phyloP scores from a whole-genome alignment of 176 grass and related monocot genomes.

The Phyllostachys edulis region DNA sequence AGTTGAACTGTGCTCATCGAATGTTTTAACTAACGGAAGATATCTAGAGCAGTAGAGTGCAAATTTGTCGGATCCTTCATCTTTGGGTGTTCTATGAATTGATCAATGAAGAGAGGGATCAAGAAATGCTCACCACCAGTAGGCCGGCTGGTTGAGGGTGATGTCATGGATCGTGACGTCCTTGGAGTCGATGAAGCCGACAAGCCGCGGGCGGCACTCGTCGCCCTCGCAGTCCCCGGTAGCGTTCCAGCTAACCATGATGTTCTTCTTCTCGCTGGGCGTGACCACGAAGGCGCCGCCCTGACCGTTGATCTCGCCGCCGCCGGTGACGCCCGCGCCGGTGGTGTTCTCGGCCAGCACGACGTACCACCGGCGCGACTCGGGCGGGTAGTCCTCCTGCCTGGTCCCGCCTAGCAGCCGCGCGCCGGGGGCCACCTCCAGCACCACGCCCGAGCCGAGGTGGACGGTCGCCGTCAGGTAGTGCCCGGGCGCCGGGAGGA shows the following conservation, averaged over 20 bases:
- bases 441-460: constrained; percentile 67
- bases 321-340: constrained; percentile 66
- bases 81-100: background rate
- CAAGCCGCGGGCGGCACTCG: constrained; percentile 80
- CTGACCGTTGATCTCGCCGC: constrained; percentile 95
- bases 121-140: constrained; percentile 73
- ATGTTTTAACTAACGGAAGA: too few species aligned
- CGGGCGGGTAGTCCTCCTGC: constrained; percentile 72
- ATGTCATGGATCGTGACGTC: constrained; percentile 64
- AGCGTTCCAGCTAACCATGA: constrained; percentile 96
- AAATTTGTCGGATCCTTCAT: too few species aligned
- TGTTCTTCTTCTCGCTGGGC: constrained; percentile 80
- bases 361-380: constrained; percentile 71
- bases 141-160: constrained; percentile 76
- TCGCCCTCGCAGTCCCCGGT: constrained; percentile 71
- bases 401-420: constrained; percentile 70
- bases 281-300: constrained; percentile 65
- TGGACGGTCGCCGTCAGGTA: constrained; percentile 86
- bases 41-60: too few species aligned
- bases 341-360: constrained; percentile 84
- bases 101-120: background rate
- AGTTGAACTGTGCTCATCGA: too few species aligned
- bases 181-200: constrained; percentile 81
- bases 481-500: constrained; percentile 61
- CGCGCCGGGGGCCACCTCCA: constrained; percentile 67